Conservation (phyloP, 495 filamentous ascomycete species). For the Stereocaulon alpinum region DNA sequence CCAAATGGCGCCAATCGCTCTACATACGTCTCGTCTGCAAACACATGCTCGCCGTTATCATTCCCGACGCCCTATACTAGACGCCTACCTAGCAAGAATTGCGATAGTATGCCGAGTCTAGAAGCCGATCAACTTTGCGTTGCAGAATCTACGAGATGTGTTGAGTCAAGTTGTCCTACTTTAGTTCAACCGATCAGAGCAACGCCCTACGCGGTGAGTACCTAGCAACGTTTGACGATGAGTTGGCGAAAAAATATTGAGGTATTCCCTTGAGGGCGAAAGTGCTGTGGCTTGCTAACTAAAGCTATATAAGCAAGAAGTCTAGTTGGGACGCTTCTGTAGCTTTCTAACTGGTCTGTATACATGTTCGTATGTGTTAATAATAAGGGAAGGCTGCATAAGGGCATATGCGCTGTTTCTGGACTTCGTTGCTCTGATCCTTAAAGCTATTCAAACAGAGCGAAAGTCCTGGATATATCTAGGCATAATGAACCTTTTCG, state of each 20-base stretch:
- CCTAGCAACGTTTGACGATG: background rate
- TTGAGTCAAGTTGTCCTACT: background rate
- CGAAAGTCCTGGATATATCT: too few relatives aligned
- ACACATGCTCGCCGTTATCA: constrained; percentile 28
- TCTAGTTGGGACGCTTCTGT: too few relatives aligned
- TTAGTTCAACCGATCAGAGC: background rate
- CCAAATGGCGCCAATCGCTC: constrained; percentile 37
- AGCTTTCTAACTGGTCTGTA: too few relatives aligned
- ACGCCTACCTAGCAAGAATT: constrained; percentile 44
- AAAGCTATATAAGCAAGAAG: too few relatives aligned
- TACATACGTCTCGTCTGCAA: constrained; percentile 47
- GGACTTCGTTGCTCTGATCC: too few relatives aligned
- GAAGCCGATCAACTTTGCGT: background rate
- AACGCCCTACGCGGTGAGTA: background rate
- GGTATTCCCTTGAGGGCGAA: too few relatives aligned
- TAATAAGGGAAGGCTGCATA: too few relatives aligned
- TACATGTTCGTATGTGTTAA: too few relatives aligned
- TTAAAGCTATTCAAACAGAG: too few relatives aligned
- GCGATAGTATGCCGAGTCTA: constrained; percentile 20
- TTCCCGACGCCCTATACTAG: constrained; percentile 27
- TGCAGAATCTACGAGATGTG: background rate
- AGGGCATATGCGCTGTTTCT: too few relatives aligned
- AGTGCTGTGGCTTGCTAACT: background rate
- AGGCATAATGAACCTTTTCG: too few relatives aligned
- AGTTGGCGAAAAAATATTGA: background rate